Conservation (phyloP, 306 rosid genomes). For the Ochetophila trinervis region DNA sequence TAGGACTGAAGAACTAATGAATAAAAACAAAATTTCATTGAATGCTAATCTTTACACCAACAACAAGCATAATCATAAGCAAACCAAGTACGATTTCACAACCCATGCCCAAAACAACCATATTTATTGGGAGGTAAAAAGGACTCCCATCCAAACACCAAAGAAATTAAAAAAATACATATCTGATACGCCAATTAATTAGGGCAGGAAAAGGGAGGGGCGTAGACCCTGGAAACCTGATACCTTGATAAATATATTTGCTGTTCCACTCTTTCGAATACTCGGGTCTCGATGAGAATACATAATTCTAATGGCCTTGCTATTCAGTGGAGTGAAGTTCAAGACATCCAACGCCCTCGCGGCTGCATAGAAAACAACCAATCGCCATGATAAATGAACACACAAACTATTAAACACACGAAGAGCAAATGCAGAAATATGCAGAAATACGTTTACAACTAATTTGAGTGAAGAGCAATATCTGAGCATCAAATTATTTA, state of each 20-base stretch:
- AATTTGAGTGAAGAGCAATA: neutral
- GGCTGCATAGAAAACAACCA: constrained; percentile 7
- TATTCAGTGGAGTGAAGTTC: constrained; percentile 63
- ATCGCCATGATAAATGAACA: neutral
- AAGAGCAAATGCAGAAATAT: neutral
- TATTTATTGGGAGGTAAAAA: too few relatives aligned
- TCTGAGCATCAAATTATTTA: neutral
- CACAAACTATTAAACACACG: too few relatives aligned
- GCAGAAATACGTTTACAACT: too few relatives aligned
- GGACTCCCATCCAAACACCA: neutral
- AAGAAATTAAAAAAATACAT: neutral
- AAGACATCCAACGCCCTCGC: constrained; percentile 39
- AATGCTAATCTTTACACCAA: too few relatives aligned
- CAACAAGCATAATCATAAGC: too few relatives aligned
- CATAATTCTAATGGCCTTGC: constrained; percentile 54
- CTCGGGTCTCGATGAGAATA: constrained; percentile 74
- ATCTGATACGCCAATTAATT: too few relatives aligned
- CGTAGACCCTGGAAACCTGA: neutral
- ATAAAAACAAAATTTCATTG: too few relatives aligned
- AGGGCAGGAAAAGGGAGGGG: too few relatives aligned
- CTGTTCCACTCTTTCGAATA: constrained; percentile 62
- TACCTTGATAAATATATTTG: constrained; percentile 67
- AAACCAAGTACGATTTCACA: too few relatives aligned
- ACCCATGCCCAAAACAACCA: too few relatives aligned
- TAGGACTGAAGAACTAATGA: too few relatives aligned